Evolutionary conservation across 345 rosid genomes (phyloP).

Genomic region (Brassica incana): DNA sequence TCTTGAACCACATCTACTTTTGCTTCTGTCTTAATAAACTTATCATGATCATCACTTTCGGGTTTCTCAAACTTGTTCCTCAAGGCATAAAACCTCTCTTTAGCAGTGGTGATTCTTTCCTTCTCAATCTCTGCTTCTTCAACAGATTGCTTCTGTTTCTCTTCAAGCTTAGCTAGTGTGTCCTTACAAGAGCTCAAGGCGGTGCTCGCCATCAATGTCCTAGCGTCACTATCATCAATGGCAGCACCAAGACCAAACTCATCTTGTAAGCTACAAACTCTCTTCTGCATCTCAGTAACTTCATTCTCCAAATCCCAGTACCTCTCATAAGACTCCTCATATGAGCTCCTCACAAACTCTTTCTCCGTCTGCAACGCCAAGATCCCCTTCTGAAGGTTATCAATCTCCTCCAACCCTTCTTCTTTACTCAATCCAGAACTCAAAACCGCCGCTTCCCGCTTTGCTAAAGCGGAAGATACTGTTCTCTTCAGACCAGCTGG

Average conservation of each 20-base stretch:
- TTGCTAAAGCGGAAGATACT: constrained; percentile 23
- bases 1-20: constrained; percentile 15
- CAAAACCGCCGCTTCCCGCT: constrained; percentile 30
- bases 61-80: constrained; percentile 39
- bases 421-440: constrained; percentile 55
- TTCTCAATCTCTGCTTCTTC: constrained; percentile 55
- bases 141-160: constrained; percentile 53
- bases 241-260: constrained; percentile 63
- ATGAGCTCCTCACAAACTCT: constrained; percentile 66
- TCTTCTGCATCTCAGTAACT: constrained; percentile 61
- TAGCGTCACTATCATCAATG: constrained; percentile 73
- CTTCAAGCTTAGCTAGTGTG: constrained; percentile 56
- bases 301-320: constrained; percentile 60
- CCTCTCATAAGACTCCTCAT: constrained; percentile 51
- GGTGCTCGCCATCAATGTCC: constrained; percentile 66
- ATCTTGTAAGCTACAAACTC: constrained; percentile 62
- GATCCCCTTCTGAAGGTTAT: constrained; percentile 68
- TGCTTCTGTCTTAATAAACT: constrained; percentile 22
- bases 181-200: constrained; percentile 75
- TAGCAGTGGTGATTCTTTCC: constrained; percentile 50
- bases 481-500: constrained; percentile 39
- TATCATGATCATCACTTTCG: constrained; percentile 23
- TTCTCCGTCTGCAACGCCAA: constrained; percentile 69
- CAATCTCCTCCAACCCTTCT: constrained; percentile 65
- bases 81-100: constrained; percentile 45